phyloP scores from a whole-genome alignment of 2,329 filamentous ascomycete species.

The Rhexocercosporidium sp. region DNA sequence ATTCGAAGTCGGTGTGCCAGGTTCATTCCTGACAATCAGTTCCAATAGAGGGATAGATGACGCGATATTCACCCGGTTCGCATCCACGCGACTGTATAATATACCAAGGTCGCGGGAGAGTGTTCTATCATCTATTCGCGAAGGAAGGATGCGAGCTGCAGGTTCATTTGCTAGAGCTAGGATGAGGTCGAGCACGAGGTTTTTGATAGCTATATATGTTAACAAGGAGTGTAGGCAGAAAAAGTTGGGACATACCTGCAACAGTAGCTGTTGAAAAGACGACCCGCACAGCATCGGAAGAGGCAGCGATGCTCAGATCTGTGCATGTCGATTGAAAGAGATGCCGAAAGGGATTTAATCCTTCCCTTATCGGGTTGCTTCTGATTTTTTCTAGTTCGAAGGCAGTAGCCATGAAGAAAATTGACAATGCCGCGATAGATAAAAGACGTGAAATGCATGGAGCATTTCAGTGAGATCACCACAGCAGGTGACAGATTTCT shows the following conservation, averaged over 20 bases:
- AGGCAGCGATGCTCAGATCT: constrained; percentile 24
- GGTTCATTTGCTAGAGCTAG: constrained; percentile 23
- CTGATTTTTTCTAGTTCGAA: constrained; percentile 32
- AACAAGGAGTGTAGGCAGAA: constrained; percentile 14
- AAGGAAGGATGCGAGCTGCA: constrained; percentile 29
- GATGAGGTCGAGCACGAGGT: constrained; percentile 29
- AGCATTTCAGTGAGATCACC: too few relatives aligned
- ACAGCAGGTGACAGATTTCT: too few relatives aligned
- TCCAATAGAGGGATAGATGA: not conserved
- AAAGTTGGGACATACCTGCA: constrained; percentile 27
- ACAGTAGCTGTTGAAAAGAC: constrained; percentile 30
- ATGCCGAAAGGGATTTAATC: constrained; percentile 26
- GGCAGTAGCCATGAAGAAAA: constrained; percentile 28
- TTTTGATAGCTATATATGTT: constrained; percentile 29
- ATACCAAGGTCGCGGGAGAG: not conserved
- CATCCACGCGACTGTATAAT: not conserved
- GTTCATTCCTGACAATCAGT: not conserved
- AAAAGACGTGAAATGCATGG: too few relatives aligned
- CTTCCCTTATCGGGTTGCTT: constrained; percentile 26
- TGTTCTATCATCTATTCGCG: constrained; percentile 4
- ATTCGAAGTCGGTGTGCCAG: not conserved
- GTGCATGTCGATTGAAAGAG: constrained; percentile 30
- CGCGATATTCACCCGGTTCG: not conserved
- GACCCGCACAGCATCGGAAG: constrained; percentile 27
- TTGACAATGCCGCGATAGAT: too few relatives aligned